Base-by-base conservation (phyloP, 2,329 filamentous ascomycete genomes). In the Apiospora phragmitis region DNA sequence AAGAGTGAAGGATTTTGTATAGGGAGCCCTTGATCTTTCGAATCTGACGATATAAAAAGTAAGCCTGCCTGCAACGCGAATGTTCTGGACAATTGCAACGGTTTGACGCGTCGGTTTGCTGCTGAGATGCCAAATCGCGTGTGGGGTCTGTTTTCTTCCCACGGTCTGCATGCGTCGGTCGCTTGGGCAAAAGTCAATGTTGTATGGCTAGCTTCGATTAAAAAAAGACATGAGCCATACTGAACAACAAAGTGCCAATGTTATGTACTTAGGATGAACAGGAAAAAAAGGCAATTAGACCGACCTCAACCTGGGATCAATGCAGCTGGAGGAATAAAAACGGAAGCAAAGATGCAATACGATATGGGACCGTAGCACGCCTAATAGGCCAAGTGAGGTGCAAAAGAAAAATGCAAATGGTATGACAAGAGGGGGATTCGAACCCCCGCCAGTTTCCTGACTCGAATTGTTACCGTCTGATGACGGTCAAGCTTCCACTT, bases 391-490 rank as follows among this genome's bases (percentile, higher is more conserved):
- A n/a, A 47, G 43, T 47, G n/a, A 47, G 21, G 9, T 47, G 21
- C 43, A n/a, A n/a, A 47, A 38, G n/a, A n/a, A 38, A n/a, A 38
- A 62, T 62, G 55, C 55, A 62, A 62, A 62, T 38, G 3, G 11
- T 38, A n/a, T 62, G 55, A 62, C 55, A 62, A 62, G 55, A 62
- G 55, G 55, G 55, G 55, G 55, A 62, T 62, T 62, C 55, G 55
- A 62, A 62, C 55, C 55, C 55, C 55, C 55, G 55, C 55, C 55
- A 62, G 55, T 62, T 62, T 62, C 55, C 55, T 62, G 55, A 62
- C 55, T 62, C 55, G 55, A 62, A 62, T 62, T 62, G 55, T 62
- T 62, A 62, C 55, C 55, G 38, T 62, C 55, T 62, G 55, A 24
- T 12, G 55, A 62, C 14, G 55, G 55, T 62, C 55, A 62, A 62